Percentiles rank a stretch among this genome's conserved stretches.
Evolutionary conservation across 164 flowering plant species (phyloP).

Genomic region (Vitis cinerea): DNA sequence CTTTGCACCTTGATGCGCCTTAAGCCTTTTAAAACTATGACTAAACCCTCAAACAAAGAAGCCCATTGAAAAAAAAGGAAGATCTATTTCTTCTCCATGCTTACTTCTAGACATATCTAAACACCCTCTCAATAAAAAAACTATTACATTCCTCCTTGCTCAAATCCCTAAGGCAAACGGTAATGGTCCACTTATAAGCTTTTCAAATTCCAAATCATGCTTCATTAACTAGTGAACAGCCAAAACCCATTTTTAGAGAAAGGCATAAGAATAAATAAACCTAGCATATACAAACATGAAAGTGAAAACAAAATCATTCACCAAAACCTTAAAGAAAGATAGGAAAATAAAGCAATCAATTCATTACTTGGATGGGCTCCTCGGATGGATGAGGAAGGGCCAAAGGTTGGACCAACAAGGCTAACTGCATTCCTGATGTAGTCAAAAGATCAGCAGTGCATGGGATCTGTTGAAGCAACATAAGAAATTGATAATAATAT

Average conservation of each 20-base stretch:
- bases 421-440: slow-evolving; percentile 93
- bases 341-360: background rate
- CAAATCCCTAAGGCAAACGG: too few species aligned
- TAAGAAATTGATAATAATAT: background rate
- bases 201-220: background rate
- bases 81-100: too few species aligned
- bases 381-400: slow-evolving; percentile 98
- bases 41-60: too few species aligned
- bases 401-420: slow-evolving; percentile 91
- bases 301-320: background rate
- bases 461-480: slow-evolving; percentile 61
- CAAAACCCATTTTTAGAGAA: too few species aligned
- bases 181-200: background rate
- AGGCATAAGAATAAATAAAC: background rate
- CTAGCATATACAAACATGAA: background rate
- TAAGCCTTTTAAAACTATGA: too few species aligned
- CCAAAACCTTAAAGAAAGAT: background rate
- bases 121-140: too few species aligned
- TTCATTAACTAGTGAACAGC: background rate
- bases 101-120: too few species aligned
- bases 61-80: too few species aligned
- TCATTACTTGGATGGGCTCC: slow-evolving; percentile 87
- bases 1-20: too few species aligned
- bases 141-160: too few species aligned
- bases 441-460: slow-evolving; percentile 84